Evolutionary conservation across 2,329 filamentous ascomycete genomes (phyloP).

Genomic region (Alternaria atra): DNA sequence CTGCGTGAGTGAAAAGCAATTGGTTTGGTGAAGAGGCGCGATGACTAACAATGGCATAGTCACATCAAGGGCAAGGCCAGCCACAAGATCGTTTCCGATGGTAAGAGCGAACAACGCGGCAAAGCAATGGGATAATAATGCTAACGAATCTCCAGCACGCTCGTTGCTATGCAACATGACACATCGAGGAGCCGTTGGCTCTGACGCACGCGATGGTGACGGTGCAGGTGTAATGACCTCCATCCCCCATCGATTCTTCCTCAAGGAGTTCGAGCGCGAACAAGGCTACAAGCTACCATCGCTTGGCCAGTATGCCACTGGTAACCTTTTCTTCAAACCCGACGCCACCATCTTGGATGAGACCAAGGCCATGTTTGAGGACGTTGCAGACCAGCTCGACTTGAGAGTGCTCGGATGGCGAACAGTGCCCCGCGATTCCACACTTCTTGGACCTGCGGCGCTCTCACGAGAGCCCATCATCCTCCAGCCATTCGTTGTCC

Average conservation of each 20-base stretch:
- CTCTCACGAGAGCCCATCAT: slow-evolving; percentile 94
- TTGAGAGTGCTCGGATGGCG: slow-evolving; percentile 95
- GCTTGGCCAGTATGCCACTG: slow-evolving; percentile 92
- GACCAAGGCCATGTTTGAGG: slow-evolving; percentile 92
- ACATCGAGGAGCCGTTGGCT: slow-evolving; percentile 97
- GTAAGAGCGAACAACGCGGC: slow-evolving; percentile 62
- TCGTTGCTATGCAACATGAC: slow-evolving; percentile 99
- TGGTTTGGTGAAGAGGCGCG: neutral
- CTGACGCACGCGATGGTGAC: slow-evolving; percentile 96
- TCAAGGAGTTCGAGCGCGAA: slow-evolving; percentile 97
- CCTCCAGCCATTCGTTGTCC: slow-evolving; percentile 92
- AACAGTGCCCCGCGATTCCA: slow-evolving; percentile 92
- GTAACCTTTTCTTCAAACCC: slow-evolving; percentile 98
- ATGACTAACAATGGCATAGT: slow-evolving; percentile 60
- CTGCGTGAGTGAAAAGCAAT: slow-evolving; percentile 72
- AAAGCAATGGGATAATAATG: slow-evolving; percentile 19
- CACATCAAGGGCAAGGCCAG: slow-evolving; percentile 97
- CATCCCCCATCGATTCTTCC: slow-evolving; percentile 96
- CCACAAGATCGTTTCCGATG: slow-evolving; percentile 99
- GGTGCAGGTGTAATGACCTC: slow-evolving; percentile 99
- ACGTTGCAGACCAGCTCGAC: slow-evolving; percentile 86
- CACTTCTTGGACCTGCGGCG: slow-evolving; percentile 89
- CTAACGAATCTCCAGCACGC: slow-evolving; percentile 67
- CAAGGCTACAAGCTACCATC: slow-evolving; percentile 87
- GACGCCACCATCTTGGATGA: slow-evolving; percentile 88